Evolutionary conservation across 768 basidiomycete genomes (phyloP).

Genomic region (Phallus indusiatus): DNA sequence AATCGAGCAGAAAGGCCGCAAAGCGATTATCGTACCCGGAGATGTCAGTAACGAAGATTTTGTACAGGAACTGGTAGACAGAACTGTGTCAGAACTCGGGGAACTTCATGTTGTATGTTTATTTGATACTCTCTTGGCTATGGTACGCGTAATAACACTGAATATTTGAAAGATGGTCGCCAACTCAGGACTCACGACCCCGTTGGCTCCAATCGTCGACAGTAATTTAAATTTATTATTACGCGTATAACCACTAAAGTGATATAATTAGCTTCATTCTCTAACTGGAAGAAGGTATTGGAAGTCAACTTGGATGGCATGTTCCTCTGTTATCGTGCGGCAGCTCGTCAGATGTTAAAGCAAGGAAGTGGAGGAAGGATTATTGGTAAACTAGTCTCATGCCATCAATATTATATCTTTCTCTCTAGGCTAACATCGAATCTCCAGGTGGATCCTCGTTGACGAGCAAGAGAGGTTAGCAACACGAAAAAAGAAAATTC

Average conservation of each 20-base stretch:
- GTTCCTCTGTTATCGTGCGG: constrained; percentile 33
- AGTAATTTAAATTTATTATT: no score
- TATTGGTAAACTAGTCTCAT: constrained; percentile 21
- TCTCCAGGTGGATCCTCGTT: no score
- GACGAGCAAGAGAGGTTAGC: background rate
- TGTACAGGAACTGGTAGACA: constrained; percentile 20
- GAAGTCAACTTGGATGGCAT: constrained; percentile 24
- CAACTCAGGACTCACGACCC: constrained; percentile 13
- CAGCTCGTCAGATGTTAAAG: constrained; percentile 29
- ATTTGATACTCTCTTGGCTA: constrained; percentile 19
- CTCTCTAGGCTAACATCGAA: no score
- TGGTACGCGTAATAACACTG: constrained; percentile 35
- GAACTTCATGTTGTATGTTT: constrained; percentile 20
- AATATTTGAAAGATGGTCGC: constrained; percentile 19
- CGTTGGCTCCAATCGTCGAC: no score
- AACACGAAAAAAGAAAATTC: no score
- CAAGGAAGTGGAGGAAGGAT: constrained; percentile 31
- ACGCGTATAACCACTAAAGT: no score
- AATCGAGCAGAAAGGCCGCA: background rate
- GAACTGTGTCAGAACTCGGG: constrained; percentile 18
- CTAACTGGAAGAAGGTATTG: constrained; percentile 24
- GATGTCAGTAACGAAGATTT: constrained; percentile 27
- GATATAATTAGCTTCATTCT: no score
- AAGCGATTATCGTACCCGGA: constrained; percentile 17
- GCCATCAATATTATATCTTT: background rate